Base-by-base conservation (phyloP, 2,329 filamentous ascomycete species). In the Sporothrix pseudoabietina region DNA sequence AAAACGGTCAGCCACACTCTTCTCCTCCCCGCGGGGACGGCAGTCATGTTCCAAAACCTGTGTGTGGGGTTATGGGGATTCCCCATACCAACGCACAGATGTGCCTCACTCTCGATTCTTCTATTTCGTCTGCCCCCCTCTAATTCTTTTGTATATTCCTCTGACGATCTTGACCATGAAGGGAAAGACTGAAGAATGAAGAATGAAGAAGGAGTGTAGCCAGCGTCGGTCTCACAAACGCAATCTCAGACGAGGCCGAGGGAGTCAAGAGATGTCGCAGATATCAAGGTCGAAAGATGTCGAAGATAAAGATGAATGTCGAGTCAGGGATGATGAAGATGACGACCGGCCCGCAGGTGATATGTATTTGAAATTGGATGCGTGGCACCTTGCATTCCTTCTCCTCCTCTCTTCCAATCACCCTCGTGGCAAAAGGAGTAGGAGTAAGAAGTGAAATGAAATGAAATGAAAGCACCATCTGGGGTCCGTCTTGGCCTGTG, bases 401-500 rank as follows among this genome's bases (percentile, higher is more conserved):
- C 8, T 35, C 35, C 35, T 35, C 8, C 8, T 35, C 41, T 14
- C 12, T 44, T 14, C 41, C 6, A 44, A 44, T 10, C 22, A 57
- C 14, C 12, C 54, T 30, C 22, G 54, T 57, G 54, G 54, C 54
- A 57, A 57, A 44, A 9, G 22, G 35, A 35, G 26, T 26, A 26
- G 26, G 26, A 26, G 26, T 26, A 35, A 35, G 35, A 5, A 35
- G 8, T 35, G 35, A 35, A 35, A 35, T 35, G 8, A 35, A 35
- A 35, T 35, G 8, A 35, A 35, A 35, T 61, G 30, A 63, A 63
- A 63, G 32, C 57, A 35, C 57, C 57, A 32, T 41, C 57, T 63
- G 57, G 57, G 57, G 57, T 35, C 57, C 32, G 57, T 63, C 57
- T 63, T 63, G 57, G 32, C 14, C n/a, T 22, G 19, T 54, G n/a